Base-by-base conservation (phyloP, 768 basidiomycete genomes). In the Macrolepiota fuliginosa region DNA sequence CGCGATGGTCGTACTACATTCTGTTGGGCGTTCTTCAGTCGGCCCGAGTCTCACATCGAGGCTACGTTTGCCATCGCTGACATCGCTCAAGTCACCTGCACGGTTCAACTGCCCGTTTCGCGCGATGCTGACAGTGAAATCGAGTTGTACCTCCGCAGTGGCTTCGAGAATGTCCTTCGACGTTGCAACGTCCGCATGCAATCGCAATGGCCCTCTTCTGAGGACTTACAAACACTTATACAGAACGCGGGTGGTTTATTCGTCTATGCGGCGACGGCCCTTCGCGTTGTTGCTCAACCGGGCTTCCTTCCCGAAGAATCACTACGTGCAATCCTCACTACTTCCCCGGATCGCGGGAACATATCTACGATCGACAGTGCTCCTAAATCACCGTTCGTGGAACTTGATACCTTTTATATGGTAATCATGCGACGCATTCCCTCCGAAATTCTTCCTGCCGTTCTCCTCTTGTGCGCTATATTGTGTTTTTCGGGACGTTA, bases 21-120 rank as follows among this genome's bases (percentile, higher is more conserved):
- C 37, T 27, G 47, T 19, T 59, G 58, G 58, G 6, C 25, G 6
- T 59, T 59, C 39, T 59, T 59, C 35, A 59, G 40, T 12, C 40
- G 40, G 1, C 40, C 40, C 6, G 40, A 42, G 15, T 6, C 40
- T 17, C 40, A 32, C 29, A 32, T 32, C 3, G 29, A 32, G 7
- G 29, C 29, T 7, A 32, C 29, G 3, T 32, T 32, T 32, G 3
- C 29, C 29, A 32, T 32, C 29, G 7, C 29, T 32, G 29, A 32
- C 29, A 32, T 32, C 29, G 29, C 29, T 32, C 29, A 32, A 32
- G 7, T 32, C 29, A 32, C 29, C 7, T 32, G 29, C 29, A 32
- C 29, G 29, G 29, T 32, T 7, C 29, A 3, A 32, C 29, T 32
- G 7, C 29, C 29, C 29, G 7, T 32, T 7, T 32, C 29, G 29